Evolutionary conservation across 1,284 basidiomycete species (phyloP).

Genomic region (Fomitopsis pinicola): DNA sequence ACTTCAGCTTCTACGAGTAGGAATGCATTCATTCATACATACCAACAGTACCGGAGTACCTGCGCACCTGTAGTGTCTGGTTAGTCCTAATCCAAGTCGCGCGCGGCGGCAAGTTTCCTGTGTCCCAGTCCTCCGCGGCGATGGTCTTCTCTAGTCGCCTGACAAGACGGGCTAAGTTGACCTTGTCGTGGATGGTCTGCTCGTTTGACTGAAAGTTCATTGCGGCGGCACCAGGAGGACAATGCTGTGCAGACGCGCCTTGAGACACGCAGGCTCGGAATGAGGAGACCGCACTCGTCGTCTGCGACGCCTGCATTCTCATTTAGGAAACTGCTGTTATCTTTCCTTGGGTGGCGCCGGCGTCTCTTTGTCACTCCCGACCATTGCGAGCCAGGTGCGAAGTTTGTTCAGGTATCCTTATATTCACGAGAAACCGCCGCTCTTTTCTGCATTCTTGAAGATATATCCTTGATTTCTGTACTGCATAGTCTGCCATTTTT

Average conservation of each 20-base stretch:
- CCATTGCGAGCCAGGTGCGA: neutral
- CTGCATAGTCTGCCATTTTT: neutral
- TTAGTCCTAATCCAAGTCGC: conserved; percentile 55
- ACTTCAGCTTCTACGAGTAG: conserved; percentile 53
- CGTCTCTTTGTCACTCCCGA: neutral
- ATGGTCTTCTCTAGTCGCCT: conserved; percentile 56
- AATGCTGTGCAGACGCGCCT: too few species aligned
- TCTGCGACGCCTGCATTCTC: neutral
- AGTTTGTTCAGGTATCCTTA: neutral
- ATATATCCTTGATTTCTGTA: neutral
- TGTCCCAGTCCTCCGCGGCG: conserved; percentile 44
- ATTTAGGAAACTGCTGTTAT: neutral
- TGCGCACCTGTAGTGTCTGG: conserved; percentile 49
- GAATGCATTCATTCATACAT: neutral
- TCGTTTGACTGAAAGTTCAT: conserved; percentile 33
- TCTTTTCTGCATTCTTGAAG: neutral
- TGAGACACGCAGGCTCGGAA: too few species aligned
- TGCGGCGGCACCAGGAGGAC: neutral
- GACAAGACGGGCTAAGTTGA: conserved; percentile 63
- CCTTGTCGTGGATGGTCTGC: conserved; percentile 52
- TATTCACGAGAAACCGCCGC: neutral
- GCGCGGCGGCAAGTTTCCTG: conserved; percentile 23
- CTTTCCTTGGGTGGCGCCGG: neutral
- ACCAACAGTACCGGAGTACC: conserved; percentile 6
- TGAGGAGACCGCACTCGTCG: too few species aligned